Conservation (phyloP, 108 stramenopile species). For the Nitzschia inconspicua region DNA sequence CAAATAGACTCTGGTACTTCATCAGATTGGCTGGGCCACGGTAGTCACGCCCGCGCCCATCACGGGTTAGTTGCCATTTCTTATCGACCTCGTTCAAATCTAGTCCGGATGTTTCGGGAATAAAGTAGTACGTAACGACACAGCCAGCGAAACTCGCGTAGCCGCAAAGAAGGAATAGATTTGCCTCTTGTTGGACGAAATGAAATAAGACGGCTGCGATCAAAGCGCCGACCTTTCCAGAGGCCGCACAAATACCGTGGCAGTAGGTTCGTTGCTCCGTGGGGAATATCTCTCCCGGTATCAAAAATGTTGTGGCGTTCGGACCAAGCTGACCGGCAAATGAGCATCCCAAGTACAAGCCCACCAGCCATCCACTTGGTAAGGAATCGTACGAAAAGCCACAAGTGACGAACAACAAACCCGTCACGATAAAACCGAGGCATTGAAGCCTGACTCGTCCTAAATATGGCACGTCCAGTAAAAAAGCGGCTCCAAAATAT, state of each 20-base stretch:
- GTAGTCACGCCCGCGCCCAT: too few species aligned
- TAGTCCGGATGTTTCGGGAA: constrained; percentile 61
- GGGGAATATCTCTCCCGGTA: constrained; percentile 61
- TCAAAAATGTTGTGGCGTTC: constrained; percentile 70
- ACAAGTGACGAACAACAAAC: constrained; percentile 57
- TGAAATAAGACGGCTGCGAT: constrained; percentile 66
- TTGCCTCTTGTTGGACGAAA: constrained; percentile 21
- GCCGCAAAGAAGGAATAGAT: constrained; percentile 57
- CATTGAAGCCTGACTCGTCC: constrained; percentile 60
- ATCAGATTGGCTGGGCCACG: too few species aligned
- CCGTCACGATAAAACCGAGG: constrained; percentile 59
- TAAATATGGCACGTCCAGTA: constrained; percentile 53
- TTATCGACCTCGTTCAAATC: constrained; percentile 62
- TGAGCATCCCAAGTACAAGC: constrained; percentile 55
- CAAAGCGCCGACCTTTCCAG: constrained; percentile 73
- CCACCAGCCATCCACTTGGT: constrained; percentile 38
- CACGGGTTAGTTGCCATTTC: too few species aligned
- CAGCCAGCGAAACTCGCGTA: constrained; percentile 51
- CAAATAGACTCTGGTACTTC: too few species aligned
- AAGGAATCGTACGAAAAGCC: constrained; percentile 44
- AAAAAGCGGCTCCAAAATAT: constrained; percentile 63
- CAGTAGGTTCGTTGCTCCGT: constrained; percentile 65
- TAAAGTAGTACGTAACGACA: constrained; percentile 47
- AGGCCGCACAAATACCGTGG: constrained; percentile 69
- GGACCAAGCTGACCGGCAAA: constrained; percentile 79